A percentile compares a stretch with the other conserved stretches of the same genome.
Evolutionary conservation across 768 basidiomycete species (phyloP).

Genomic region (Trametes cinnabarina): DNA sequence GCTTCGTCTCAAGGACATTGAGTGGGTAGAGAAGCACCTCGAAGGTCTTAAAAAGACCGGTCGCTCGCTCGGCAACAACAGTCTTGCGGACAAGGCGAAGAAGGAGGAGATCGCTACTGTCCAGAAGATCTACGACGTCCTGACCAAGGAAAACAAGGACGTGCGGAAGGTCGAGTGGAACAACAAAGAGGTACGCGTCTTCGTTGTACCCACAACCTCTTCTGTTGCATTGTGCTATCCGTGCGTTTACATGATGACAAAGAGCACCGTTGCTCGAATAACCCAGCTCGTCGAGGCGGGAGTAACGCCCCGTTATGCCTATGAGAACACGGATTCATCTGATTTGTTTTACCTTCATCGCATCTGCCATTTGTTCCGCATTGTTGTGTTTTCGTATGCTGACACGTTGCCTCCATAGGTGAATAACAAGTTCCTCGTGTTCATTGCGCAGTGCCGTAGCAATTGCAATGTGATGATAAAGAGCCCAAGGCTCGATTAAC

Average conservation of each 20-base stretch:
- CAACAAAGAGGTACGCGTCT: slow-evolving; percentile 84
- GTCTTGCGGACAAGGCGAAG: slow-evolving; percentile 89
- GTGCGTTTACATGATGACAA: background rate
- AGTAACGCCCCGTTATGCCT: slow-evolving; percentile 80
- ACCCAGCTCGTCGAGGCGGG: slow-evolving; percentile 97
- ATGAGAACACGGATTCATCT: slow-evolving; percentile 34
- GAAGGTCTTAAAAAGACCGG: slow-evolving; percentile 74
- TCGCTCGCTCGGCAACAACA: slow-evolving; percentile 67
- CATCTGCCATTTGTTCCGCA: background rate
- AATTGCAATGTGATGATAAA: slow-evolving; percentile 41
- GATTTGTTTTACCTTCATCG: slow-evolving; percentile 8
- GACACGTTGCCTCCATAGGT: too few species aligned
- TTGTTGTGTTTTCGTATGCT: too few species aligned
- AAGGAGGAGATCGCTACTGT: slow-evolving; percentile 93
- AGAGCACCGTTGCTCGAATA: slow-evolving; percentile 28
- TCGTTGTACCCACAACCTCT: too few species aligned
- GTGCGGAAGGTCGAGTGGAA: slow-evolving; percentile 92
- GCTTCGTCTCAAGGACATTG: slow-evolving; percentile 93
- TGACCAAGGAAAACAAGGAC: slow-evolving; percentile 83
- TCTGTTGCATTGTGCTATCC: background rate
- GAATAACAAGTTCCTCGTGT: too few species aligned
- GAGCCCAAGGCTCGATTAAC: slow-evolving; percentile 49
- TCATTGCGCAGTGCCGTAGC: too few species aligned
- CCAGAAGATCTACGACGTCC: slow-evolving; percentile 77
- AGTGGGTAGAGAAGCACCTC: slow-evolving; percentile 94